phyloP scores from a whole-genome alignment of 202 grass and related monocot genomes.

The Elaeis oleifera region DNA sequence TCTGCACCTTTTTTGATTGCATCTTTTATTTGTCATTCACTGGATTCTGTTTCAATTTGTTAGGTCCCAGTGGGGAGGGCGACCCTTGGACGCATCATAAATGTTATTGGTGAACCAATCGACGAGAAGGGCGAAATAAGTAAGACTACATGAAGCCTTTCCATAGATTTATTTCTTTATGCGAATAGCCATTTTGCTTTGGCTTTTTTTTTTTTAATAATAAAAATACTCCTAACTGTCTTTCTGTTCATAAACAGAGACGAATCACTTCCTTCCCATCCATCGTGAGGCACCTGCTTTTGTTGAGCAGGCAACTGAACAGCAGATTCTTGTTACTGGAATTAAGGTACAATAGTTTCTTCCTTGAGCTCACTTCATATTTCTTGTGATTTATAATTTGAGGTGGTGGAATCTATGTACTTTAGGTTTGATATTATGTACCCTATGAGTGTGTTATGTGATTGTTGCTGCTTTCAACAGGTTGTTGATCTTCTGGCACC shows the following conservation, averaged over 20 bases:
- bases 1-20: too few species aligned
- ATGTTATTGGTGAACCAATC: slow-evolving; percentile 89
- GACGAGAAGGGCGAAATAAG: slow-evolving; percentile 86
- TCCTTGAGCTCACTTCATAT: slow-evolving; percentile 6
- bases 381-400: neutral
- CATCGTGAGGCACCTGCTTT: slow-evolving; percentile 90
- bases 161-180: neutral
- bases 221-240: too few species aligned
- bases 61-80: slow-evolving; percentile 92
- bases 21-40: too few species aligned
- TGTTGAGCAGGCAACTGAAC: slow-evolving; percentile 87
- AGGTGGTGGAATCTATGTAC: too few species aligned
- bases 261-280: slow-evolving; percentile 81
- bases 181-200: neutral
- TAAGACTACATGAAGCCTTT: slow-evolving; percentile 30
- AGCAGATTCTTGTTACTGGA: slow-evolving; percentile 94
- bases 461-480: slow-evolving; percentile 7
- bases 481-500: slow-evolving; percentile 93
- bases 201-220: slow-evolving; percentile 5
- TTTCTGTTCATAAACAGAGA: slow-evolving; percentile 25
- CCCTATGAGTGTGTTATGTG: too few species aligned
- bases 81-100: slow-evolving; percentile 85
- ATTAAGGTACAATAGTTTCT: slow-evolving; percentile 46
- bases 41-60: slow-evolving; percentile 12
- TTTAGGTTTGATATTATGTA: too few species aligned